phyloP scores from a whole-genome alignment of 169 alveolate genomes.

The Toxoplasma gondii region DNA sequence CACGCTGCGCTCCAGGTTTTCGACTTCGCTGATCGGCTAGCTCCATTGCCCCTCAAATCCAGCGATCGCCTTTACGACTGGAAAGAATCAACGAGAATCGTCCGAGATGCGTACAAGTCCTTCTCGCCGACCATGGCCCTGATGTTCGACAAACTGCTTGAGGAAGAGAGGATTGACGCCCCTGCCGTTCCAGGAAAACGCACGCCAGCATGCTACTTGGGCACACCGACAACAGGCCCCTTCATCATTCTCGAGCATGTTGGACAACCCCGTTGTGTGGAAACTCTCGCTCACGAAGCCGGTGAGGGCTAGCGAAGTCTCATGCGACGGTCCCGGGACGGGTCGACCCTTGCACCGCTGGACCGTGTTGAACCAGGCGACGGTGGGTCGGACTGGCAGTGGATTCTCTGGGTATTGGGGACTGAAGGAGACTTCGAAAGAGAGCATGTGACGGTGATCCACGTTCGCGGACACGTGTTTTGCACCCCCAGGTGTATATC shows the following conservation, averaged over 20 bases:
- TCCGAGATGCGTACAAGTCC: not conserved
- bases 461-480: no score
- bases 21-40: not conserved
- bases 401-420: no score
- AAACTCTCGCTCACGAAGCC: conserved; percentile 27
- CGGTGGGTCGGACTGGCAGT: no score
- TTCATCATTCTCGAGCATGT: not conserved
- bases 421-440: no score
- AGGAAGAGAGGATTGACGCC: not conserved
- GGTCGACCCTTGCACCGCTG: no score
- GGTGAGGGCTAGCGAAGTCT: not conserved
- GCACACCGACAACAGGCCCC: conserved; percentile 27
- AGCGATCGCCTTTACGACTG: not conserved
- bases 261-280: not conserved
- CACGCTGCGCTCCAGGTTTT: not conserved
- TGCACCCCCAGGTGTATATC: no score
- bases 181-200: not conserved
- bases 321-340: no score
- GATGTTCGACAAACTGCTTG: not conserved
- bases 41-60: not conserved
- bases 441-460: no score
- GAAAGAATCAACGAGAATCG: not conserved
- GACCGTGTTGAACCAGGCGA: no score
- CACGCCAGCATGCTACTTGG: not conserved
- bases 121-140: conserved; percentile 18